Percentiles rank a stretch among this genome's conserved stretches.
These are phyloP conservation scores for Mycena indigotica DNA, from an alignment of 768 basidiomycete species.

Conservation along the genomic window DNA sequence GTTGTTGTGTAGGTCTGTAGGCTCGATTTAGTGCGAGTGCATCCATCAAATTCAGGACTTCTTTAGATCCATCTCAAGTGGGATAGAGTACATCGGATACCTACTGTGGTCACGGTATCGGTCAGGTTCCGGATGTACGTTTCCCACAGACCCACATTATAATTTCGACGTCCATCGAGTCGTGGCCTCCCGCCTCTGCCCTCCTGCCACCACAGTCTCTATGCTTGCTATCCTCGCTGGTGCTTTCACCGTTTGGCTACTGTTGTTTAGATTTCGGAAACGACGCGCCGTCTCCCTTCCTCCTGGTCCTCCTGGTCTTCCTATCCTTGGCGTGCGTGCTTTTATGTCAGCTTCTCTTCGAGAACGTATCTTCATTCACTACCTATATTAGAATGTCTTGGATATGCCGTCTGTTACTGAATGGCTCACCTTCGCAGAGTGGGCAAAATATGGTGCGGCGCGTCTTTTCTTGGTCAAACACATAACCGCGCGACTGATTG, in stretches of 20 bases:
- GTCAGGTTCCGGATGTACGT: too few relatives aligned
- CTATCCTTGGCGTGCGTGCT: constrained; percentile 42
- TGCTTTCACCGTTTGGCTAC: constrained; percentile 23
- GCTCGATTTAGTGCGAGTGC: too few relatives aligned
- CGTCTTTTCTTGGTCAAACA: too few relatives aligned
- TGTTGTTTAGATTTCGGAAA: constrained; percentile 26
- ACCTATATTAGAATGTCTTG: constrained; percentile 43
- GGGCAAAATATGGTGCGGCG: constrained; percentile 57
- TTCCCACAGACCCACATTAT: too few relatives aligned
- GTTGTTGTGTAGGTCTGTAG: too few relatives aligned
- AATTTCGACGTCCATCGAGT: too few relatives aligned
- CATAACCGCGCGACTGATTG: neutral
- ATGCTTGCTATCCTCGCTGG: constrained; percentile 18
- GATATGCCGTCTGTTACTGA: constrained; percentile 47
- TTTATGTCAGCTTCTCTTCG: constrained; percentile 1
- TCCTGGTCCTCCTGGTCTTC: constrained; percentile 40
- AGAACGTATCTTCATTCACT: neutral
- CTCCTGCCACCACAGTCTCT: constrained; percentile 8
- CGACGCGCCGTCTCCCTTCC: neutral
- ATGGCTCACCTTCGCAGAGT: constrained; percentile 53
- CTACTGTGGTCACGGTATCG: too few relatives aligned
- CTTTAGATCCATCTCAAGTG: too few relatives aligned
- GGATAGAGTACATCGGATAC: too few relatives aligned
- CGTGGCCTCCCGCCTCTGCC: too few relatives aligned
- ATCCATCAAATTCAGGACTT: too few relatives aligned